phyloP scores from a whole-genome alignment of 192 early-diverging fungal genomes.

The Backusella macrospora region DNA sequence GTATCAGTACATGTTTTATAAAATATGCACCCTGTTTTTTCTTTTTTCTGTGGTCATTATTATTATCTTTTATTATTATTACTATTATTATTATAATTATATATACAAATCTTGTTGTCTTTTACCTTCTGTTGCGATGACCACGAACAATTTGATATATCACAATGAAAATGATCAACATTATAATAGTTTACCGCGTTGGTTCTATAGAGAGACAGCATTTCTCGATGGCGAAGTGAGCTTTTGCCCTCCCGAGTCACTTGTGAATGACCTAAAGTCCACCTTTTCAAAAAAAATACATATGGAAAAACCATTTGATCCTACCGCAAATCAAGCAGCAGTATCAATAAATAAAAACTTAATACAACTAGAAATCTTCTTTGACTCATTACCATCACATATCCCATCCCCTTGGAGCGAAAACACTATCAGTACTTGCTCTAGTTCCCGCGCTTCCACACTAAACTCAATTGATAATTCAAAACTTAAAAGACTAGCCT shows the following conservation, averaged over 20 bases:
- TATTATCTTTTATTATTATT: background rate
- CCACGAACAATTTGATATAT: background rate
- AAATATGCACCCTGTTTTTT: background rate
- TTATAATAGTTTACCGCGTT: background rate
- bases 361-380: background rate
- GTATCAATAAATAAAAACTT: background rate
- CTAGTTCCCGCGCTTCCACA: background rate
- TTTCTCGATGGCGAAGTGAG: background rate
- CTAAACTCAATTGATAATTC: background rate
- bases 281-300: background rate
- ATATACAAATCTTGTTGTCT: no score
- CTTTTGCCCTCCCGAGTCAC: background rate
- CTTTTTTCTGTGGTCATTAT: background rate
- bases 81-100: no score
- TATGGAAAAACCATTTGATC: constrained; percentile 17
- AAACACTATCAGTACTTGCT: background rate
- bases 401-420: constrained; percentile 14
- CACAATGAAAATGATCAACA: background rate
- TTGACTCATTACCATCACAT: background rate
- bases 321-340: background rate
- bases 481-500: background rate
- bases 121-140: background rate
- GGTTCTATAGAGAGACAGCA: background rate
- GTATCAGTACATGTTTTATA: background rate
- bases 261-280: background rate